These are phyloP conservation scores for Carallia brachiata DNA, from an alignment of 345 rosid species.

Conservation along the genomic window DNA sequence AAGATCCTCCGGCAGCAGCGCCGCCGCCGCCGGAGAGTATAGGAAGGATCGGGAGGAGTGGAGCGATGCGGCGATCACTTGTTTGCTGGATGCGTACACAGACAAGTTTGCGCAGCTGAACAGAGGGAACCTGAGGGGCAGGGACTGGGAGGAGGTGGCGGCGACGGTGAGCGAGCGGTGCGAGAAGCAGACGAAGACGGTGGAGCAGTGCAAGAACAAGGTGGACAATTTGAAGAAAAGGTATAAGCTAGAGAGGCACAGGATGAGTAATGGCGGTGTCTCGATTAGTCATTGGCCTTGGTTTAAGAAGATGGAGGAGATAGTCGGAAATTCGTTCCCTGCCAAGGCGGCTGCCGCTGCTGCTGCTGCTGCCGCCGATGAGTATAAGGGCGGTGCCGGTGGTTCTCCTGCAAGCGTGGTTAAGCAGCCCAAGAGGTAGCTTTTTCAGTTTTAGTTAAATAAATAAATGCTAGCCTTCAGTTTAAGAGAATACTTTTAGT, in stretches of 20 bases:
- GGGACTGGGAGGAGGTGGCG: constrained; percentile 5
- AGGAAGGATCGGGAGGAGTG: constrained; percentile 8
- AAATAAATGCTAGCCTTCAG: not conserved
- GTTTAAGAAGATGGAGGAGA: constrained; percentile 5
- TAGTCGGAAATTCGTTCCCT: constrained; percentile 18
- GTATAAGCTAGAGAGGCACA: constrained; percentile 2
- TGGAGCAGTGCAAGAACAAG: constrained; percentile 9
- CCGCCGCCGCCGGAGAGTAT: constrained; percentile 18
- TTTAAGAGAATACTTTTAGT: not conserved
- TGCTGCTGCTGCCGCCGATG: constrained; percentile 37
- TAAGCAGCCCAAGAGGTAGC: constrained; percentile 60
- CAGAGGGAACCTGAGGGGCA: constrained; percentile 1
- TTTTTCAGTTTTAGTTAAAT: constrained; percentile 2
- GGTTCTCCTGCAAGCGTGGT: constrained; percentile 39
- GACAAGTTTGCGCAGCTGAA: not conserved
- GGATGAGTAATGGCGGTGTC: not conserved
- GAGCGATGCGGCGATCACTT: constrained; percentile 2
- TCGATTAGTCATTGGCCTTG: not conserved
- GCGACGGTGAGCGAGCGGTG: constrained; percentile 1
- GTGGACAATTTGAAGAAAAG: constrained; percentile 5
- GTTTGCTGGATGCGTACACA: not conserved
- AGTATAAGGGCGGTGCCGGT: constrained; percentile 40
- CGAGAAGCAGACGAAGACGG: constrained; percentile 1
- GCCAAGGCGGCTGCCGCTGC: constrained; percentile 28
- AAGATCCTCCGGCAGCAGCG: constrained; percentile 38